These are phyloP conservation scores for Dictyostelium brefeldianum DNA, from an alignment of 78 protist genomes.

Conservation along the genomic window DNA sequence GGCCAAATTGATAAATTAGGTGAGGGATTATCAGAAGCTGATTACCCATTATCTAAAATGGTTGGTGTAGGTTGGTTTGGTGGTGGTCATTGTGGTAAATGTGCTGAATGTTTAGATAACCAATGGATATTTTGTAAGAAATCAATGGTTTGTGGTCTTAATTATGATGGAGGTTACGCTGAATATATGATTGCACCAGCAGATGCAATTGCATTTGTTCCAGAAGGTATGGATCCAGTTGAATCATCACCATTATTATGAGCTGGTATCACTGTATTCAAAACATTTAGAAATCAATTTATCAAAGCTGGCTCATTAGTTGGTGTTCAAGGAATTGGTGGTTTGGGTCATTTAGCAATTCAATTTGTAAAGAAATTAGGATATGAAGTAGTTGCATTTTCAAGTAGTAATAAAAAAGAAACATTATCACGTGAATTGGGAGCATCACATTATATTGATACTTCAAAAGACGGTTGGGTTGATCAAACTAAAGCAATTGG, in stretches of 20 bases:
- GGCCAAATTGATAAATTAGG: conserved; percentile 80
- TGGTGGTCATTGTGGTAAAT: conserved; percentile 66
- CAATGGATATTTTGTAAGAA: conserved; percentile 35
- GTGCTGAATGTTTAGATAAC: conserved; percentile 52
- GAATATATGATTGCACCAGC: conserved; percentile 50
- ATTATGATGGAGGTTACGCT: conserved; percentile 76
- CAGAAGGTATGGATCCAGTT: conserved; percentile 28
- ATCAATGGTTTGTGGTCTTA: conserved; percentile 11
- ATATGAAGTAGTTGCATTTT: conserved; percentile 48
- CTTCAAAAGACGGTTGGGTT: conserved; percentile 30
- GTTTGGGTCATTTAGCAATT: conserved; percentile 86
- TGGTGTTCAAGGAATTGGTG: conserved; percentile 83
- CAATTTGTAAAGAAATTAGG: conserved; percentile 83
- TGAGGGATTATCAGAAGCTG: background rate
- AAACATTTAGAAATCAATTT: conserved; percentile 33
- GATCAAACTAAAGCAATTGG: conserved; percentile 2
- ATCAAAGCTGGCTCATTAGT: conserved; percentile 60
- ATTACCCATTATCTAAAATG: conserved; percentile 41
- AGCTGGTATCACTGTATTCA: conserved; percentile 86
- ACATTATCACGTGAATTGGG: conserved; percentile 42
- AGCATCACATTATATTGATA: conserved; percentile 51
- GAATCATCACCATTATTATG: conserved; percentile 82
- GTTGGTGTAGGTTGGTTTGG: conserved; percentile 83
- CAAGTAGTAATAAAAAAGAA: conserved; percentile 8
- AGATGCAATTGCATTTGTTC: conserved; percentile 30